Evolutionary conservation across 2,329 filamentous ascomycete genomes (phyloP), one percentile per base, ranked within the genome.

Genomic region (Fusarium odoratissimum): DNA sequence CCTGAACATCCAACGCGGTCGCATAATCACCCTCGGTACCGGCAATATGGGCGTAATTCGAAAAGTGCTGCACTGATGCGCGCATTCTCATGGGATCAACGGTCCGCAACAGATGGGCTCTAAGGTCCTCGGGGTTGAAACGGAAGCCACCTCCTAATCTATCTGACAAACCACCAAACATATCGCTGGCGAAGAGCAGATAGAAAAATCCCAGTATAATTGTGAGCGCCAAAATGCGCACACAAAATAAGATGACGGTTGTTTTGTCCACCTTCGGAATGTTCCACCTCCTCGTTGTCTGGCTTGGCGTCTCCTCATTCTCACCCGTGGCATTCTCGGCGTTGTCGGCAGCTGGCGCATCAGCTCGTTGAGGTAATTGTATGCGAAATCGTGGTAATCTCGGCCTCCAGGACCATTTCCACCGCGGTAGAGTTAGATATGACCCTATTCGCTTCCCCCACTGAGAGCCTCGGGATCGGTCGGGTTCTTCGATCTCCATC

Each of bases 21-120:
- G 92, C 93, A 77, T 92, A 95, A 83, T 97, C 95, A 52, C 96
- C 96, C 83, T 97, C 92, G 6, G 95, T 97, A n/a, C 96, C 96
- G 5, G 94, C 96, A 70, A 98, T 87, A 81, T 98, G 96, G 69
- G 96, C 93, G 79, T 93, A 97, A 62, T 89, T 89, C 8, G 94
- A 95, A 71, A 95, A 90, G 78, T 95, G 92, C 77, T 89, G 85
- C 67, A 97, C 83, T 64, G 93, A 93, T 44, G 93, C 91, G 71
- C 90, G 88, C 80, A 96, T 92, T 56, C 88, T 86, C 66, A 87
- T 86, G 60, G 89, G 86, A 77, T 97, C 92, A 73, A 97, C 89
- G 75, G 90, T 90, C 54, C 87, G 86, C 80, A 96, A 91, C 31
- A 97, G 88, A 81, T 92, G 93, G 64, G 89, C 86, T 62, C 94